Conservation (phyloP, 768 basidiomycete genomes). For the Suillus placidus region DNA sequence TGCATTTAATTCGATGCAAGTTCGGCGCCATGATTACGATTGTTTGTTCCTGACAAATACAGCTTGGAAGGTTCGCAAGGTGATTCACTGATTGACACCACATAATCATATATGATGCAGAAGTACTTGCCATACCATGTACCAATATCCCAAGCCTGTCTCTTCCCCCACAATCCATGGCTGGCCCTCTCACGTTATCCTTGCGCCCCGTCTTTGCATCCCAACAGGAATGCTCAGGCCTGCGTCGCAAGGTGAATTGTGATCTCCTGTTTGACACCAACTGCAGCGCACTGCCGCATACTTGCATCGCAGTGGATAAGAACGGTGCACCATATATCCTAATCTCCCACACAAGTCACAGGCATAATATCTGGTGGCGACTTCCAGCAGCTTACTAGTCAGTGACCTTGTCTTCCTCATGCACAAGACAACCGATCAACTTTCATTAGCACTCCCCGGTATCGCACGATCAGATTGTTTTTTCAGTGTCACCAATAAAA, state of each 20-base stretch:
- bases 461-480: not conserved
- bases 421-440: not conserved
- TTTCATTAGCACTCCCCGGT: not conserved
- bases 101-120: too few relatives aligned
- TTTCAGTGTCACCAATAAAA: not conserved
- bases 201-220: constrained; percentile 4
- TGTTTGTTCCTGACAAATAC: not conserved
- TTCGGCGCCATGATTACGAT: not conserved
- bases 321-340: not conserved
- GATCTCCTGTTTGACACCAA: not conserved
- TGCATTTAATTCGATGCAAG: too few relatives aligned
- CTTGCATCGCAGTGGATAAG: not conserved
- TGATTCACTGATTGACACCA: not conserved
- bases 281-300: not conserved
- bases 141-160: not conserved
- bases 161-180: not conserved
- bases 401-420: not conserved
- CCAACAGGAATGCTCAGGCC: not conserved
- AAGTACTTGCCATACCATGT: not conserved
- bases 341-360: not conserved
- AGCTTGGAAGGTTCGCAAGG: not conserved
- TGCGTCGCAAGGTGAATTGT: not conserved
- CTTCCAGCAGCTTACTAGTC: not conserved
- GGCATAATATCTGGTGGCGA: not conserved
- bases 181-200: not conserved